A percentile compares a stretch with the other conserved stretches of the same genome.
phyloP scores from a whole-genome alignment of 2,329 filamentous ascomycete species.

The Penicillium sp. region DNA sequence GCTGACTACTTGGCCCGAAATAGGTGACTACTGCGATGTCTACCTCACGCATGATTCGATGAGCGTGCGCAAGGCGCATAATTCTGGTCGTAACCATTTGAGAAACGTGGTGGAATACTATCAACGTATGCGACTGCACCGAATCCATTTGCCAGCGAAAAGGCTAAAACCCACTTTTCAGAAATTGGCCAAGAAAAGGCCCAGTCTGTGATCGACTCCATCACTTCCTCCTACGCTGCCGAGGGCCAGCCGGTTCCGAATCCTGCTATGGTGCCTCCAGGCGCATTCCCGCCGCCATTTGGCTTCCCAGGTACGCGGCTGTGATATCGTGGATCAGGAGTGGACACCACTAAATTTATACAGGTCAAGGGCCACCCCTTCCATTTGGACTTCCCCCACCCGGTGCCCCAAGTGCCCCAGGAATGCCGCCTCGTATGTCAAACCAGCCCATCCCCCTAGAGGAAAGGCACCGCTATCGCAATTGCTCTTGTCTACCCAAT shows the following conservation, averaged over 20 bases:
- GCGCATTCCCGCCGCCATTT: conserved; percentile 51
- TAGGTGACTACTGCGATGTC: conserved; percentile 97
- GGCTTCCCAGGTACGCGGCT: conserved; percentile 54
- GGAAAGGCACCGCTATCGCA: not conserved
- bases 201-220: conserved; percentile 95
- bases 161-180: conserved; percentile 31
- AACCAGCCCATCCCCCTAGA: not conserved
- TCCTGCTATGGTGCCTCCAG: conserved; percentile 66
- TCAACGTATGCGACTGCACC: conserved; percentile 57
- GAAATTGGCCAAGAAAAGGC: conserved; percentile 98
- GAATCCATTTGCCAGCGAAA: not conserved
- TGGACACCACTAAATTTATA: conserved; percentile 21
- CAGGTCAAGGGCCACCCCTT: conserved; percentile 49
- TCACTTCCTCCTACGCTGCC: conserved; percentile 89
- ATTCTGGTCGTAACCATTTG: conserved; percentile 90
- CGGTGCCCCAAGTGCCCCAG: conserved; percentile 38
- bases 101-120: conserved; percentile 99
- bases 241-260: conserved; percentile 85
- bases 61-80: conserved; percentile 98
- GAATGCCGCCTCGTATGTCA: conserved; percentile 51
- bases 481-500: conserved; percentile 1
- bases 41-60: conserved; percentile 99
- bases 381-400: conserved; percentile 52
- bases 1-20: conserved; percentile 9
- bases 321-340: not conserved